Percentiles rank a stretch among this genome's conserved stretches.
Conservation (phyloP, 108 stramenopile species). For the Parietichytrium sp. region DNA sequence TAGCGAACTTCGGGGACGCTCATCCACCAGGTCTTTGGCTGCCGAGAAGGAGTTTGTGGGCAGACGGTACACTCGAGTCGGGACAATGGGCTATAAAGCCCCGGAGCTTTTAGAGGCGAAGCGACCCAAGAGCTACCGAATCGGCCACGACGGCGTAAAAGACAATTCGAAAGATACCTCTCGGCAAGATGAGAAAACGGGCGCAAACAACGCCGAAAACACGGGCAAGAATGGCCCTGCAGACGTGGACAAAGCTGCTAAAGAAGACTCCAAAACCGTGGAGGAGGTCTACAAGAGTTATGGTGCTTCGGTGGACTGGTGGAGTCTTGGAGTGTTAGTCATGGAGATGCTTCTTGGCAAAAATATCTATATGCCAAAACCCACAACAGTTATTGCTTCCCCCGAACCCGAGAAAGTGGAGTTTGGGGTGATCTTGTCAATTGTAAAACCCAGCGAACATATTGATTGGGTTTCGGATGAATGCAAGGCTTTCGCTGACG, state of each 20-base stretch:
- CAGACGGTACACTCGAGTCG: not conserved
- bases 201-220: not conserved
- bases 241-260: not conserved
- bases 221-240: not conserved
- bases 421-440: not conserved
- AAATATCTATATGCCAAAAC: not conserved
- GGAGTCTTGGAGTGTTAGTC: not conserved
- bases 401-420: not conserved
- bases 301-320: slow-evolving; percentile 24
- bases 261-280: not conserved
- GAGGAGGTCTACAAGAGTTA: not conserved
- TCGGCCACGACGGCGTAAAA: too few species aligned
- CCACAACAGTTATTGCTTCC: not conserved
- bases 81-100: slow-evolving; percentile 12
- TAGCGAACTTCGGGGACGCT: not conserved
- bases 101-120: slow-evolving; percentile 18
- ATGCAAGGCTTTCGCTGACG: not conserved
- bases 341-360: not conserved
- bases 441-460: not conserved
- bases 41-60: not conserved
- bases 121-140: not conserved
- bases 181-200: too few species aligned
- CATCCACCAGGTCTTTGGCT: not conserved
- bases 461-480: not conserved
- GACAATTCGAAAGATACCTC: too few species aligned